Percentiles rank a stretch among this genome's conserved stretches.
Evolutionary conservation across 306 rosid genomes (phyloP).

Genomic region (Castanopsis chinensis): DNA sequence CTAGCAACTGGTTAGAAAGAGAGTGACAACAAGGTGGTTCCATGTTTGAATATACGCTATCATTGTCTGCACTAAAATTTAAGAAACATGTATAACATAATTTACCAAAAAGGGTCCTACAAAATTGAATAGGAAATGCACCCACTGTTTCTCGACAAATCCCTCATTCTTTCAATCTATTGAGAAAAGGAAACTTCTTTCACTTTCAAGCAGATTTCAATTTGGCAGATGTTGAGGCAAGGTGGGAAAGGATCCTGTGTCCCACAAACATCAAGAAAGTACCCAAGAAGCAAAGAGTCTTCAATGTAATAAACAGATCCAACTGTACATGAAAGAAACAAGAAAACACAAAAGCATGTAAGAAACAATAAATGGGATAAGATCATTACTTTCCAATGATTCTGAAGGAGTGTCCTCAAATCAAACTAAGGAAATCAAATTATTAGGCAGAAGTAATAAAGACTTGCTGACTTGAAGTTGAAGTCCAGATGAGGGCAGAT

Average conservation of each 20-base stretch:
- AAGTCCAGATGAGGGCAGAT: background rate
- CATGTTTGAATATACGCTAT: background rate
- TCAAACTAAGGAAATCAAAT: no score
- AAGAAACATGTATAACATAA: background rate
- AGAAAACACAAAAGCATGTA: conserved; percentile 2
- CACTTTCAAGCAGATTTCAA: conserved; percentile 78
- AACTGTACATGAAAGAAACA: conserved; percentile 54
- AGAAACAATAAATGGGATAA: background rate
- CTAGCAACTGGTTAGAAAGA: background rate
- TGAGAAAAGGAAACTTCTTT: conserved; percentile 23
- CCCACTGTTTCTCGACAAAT: conserved; percentile 15
- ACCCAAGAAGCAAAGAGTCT: conserved; percentile 72
- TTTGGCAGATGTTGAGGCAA: conserved; percentile 78
- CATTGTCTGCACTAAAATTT: background rate
- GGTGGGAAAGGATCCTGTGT: conserved; percentile 83
- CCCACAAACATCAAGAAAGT: conserved; percentile 74
- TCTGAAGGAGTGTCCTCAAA: background rate
- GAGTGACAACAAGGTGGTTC: background rate
- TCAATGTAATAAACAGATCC: conserved; percentile 90
- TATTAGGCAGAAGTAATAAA: no score
- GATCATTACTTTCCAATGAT: background rate
- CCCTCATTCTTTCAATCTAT: conserved; percentile 12
- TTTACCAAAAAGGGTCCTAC: conserved; percentile 22
- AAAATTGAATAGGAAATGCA: conserved; percentile 30
- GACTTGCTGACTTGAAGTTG: background rate